A percentile compares a stretch with the other conserved stretches of the same genome.
Conservation (phyloP, 1,139 yeast genomes). For the Candida sanyaensis region DNA sequence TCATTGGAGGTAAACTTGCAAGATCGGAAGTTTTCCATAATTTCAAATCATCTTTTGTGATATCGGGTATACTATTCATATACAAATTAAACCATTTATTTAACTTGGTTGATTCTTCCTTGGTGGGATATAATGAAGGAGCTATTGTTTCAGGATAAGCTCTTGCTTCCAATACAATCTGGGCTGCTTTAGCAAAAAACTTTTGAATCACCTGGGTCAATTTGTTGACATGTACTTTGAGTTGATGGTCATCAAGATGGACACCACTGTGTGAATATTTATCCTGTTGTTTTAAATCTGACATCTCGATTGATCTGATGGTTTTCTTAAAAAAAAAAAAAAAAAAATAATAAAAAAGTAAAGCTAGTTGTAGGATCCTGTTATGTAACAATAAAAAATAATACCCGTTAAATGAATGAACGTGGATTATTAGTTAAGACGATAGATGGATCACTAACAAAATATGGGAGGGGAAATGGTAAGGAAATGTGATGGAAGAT, state of each 20-base stretch:
- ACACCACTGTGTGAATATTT: not conserved
- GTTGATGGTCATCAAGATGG: constrained; percentile 19
- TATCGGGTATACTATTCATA: constrained; percentile 43
- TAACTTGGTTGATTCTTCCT: constrained; percentile 23
- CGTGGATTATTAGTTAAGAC: too few relatives aligned
- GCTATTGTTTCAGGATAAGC: constrained; percentile 14
- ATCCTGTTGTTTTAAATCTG: constrained; percentile 3
- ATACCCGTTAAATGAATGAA: too few relatives aligned
- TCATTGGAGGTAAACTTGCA: constrained; percentile 66
- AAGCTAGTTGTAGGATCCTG: too few relatives aligned
- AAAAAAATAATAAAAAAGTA: too few relatives aligned
- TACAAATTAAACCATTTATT: constrained; percentile 75
- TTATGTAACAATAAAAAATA: too few relatives aligned
- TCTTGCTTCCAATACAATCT: constrained; percentile 37
- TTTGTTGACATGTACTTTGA: constrained; percentile 32
- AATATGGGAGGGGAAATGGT: too few relatives aligned
- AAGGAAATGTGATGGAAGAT: too few relatives aligned
- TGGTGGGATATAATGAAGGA: constrained; percentile 6
- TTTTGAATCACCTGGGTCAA: constrained; percentile 55
- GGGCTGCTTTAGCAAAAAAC: constrained; percentile 74
- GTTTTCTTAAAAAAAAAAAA: too few relatives aligned
- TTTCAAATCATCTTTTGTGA: constrained; percentile 55
- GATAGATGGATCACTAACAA: too few relatives aligned
- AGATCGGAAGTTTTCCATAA: constrained; percentile 58
- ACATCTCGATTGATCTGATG: not conserved